These are phyloP conservation scores for Daldinia loculata DNA, from an alignment of 495 filamentous ascomycete genomes.

Conservation along the genomic window DNA sequence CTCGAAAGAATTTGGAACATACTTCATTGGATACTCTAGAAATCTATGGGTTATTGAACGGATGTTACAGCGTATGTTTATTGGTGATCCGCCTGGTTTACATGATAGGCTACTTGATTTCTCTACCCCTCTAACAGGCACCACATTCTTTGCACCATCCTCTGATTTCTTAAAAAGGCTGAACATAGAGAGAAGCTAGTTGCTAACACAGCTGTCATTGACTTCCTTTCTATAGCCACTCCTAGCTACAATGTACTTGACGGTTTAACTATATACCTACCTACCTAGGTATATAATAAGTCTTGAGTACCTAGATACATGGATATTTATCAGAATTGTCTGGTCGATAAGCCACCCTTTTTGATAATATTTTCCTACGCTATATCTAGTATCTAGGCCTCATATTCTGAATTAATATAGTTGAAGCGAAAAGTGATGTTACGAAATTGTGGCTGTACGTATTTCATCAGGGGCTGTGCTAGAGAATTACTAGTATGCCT, in stretches of 20 bases:
- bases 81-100: conserved; percentile 62
- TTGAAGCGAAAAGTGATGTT: neutral
- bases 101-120: conserved; percentile 66
- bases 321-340: too few relatives aligned
- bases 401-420: neutral
- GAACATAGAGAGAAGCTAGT: conserved; percentile 17
- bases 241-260: too few relatives aligned
- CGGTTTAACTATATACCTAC: neutral
- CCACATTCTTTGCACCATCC: conserved; percentile 63
- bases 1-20: conserved; percentile 63
- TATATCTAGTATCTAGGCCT: too few relatives aligned
- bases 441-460: neutral
- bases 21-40: conserved; percentile 67
- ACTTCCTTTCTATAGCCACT: too few relatives aligned
- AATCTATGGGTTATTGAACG: conserved; percentile 66
- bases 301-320: too few relatives aligned
- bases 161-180: conserved; percentile 53
- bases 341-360: too few relatives aligned
- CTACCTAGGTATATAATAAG: too few relatives aligned
- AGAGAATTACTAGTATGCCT: neutral
- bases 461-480: neutral
- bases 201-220: neutral
- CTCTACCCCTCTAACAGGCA: conserved; percentile 61
- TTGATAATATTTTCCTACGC: too few relatives aligned
- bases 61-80: conserved; percentile 67